These are phyloP conservation scores for Hapsidospora chrysogenum DNA, from an alignment of 495 filamentous ascomycete species.

Conservation along the genomic window DNA sequence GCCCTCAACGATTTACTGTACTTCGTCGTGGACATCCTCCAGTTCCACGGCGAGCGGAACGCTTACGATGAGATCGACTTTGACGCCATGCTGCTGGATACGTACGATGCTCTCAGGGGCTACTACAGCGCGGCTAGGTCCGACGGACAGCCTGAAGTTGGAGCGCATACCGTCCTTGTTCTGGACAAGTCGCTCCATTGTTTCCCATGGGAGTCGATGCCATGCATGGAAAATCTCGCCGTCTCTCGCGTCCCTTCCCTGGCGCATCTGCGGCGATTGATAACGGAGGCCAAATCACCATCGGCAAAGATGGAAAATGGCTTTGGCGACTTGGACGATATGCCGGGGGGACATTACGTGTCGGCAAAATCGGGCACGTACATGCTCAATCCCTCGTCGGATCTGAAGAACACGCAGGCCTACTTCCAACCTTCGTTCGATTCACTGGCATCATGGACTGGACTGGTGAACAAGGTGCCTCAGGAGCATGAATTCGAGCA, in stretches of 20 bases:
- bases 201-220: constrained; percentile 92
- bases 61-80: constrained; percentile 98
- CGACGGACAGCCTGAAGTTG: constrained; percentile 13
- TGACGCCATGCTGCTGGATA: constrained; percentile 74
- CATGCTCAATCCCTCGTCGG: constrained; percentile 74
- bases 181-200: constrained; percentile 77
- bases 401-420: constrained; percentile 62
- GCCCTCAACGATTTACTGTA: constrained; percentile 77
- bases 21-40: constrained; percentile 89
- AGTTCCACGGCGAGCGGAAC: constrained; percentile 91
- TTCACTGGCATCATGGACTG: constrained; percentile 40
- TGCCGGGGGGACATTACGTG: constrained; percentile 33
- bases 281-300: constrained; percentile 15
- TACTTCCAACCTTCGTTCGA: constrained; percentile 50
- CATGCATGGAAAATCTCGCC: constrained; percentile 62
- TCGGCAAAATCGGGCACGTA: constrained; percentile 50
- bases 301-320: background rate
- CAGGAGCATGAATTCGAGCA: constrained; percentile 59
- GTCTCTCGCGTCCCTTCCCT: constrained; percentile 76
- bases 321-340: constrained; percentile 3
- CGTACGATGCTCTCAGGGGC: constrained; percentile 56
- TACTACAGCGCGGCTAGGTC: constrained; percentile 48
- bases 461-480: constrained; percentile 48
- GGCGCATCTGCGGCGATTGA: constrained; percentile 47
- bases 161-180: constrained; percentile 75